Evolutionary conservation across 306 rosid genomes (phyloP).

Genomic region (Chamaecrista fasciculata): DNA sequence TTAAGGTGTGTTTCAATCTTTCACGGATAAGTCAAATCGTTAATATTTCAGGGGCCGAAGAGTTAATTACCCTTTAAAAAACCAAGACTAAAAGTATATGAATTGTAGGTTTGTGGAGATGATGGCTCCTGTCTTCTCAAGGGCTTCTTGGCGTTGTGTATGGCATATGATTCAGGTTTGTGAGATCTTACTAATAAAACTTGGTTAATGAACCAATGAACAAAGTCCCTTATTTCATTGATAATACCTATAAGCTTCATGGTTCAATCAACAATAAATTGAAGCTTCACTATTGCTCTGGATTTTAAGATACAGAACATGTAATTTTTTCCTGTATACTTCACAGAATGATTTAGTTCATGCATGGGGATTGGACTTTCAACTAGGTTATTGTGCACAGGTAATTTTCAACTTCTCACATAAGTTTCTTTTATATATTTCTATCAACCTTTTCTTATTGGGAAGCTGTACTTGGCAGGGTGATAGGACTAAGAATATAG

Average conservation of each 20-base stretch:
- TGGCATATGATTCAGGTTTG: slow-evolving; percentile 55
- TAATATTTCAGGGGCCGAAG: too few relatives aligned
- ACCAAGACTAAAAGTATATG: not conserved
- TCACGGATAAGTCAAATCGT: too few relatives aligned
- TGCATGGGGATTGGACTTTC: slow-evolving; percentile 56
- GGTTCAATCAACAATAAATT: not conserved
- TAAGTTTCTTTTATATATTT: not conserved
- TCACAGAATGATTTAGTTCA: slow-evolving; percentile 50
- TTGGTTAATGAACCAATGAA: not conserved
- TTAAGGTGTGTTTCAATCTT: too few relatives aligned
- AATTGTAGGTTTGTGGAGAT: slow-evolving; percentile 47
- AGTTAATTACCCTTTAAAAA: too few relatives aligned
- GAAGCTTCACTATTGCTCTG: not conserved
- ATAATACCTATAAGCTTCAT: not conserved
- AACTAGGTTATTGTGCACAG: slow-evolving; percentile 49
- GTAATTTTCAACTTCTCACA: slow-evolving; percentile 15
- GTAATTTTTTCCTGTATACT: not conserved
- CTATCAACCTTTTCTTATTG: not conserved
- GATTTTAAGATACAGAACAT: not conserved
- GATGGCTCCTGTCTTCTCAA: slow-evolving; percentile 57
- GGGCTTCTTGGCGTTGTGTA: slow-evolving; percentile 45
- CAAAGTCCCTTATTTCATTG: not conserved
- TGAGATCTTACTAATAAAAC: too few relatives aligned
- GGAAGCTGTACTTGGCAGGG: slow-evolving; percentile 37
- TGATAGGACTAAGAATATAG: slow-evolving; percentile 42